These are phyloP conservation scores for Sergeia podlipaevii DNA, from an alignment of 208 protist species.

Conservation along the genomic window DNA sequence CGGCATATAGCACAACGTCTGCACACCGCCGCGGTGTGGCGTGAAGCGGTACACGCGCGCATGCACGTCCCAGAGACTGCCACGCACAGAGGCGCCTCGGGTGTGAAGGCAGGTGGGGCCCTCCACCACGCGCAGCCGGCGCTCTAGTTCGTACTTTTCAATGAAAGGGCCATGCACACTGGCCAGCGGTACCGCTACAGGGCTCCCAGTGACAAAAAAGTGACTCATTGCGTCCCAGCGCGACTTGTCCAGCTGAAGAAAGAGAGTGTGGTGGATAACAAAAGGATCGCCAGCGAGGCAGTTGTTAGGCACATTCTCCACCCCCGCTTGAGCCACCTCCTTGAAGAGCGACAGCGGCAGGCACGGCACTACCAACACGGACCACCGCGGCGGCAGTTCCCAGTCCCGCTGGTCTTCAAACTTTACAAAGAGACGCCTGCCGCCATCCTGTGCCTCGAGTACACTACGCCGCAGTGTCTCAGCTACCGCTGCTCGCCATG, in stretches of 20 bases:
- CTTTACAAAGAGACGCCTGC: conserved; percentile 25
- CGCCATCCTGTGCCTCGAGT: conserved; percentile 29
- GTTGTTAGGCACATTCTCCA: conserved; percentile 38
- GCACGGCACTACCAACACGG: conserved; percentile 54
- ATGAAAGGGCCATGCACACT: conserved; percentile 8
- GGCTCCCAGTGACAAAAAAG: conserved; percentile 44
- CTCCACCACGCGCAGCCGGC: conserved; percentile 60
- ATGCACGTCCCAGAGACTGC: conserved; percentile 49
- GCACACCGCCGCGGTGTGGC: conserved; percentile 53
- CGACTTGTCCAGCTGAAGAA: conserved; percentile 24
- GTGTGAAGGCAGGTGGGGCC: conserved; percentile 63
- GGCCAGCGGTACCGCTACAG: conserved; percentile 52
- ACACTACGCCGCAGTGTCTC: conserved; percentile 26
- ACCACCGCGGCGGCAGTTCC: conserved; percentile 18
- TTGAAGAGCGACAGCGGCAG: conserved; percentile 49
- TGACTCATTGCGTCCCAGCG: conserved; percentile 13
- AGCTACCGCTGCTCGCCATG: conserved; percentile 19
- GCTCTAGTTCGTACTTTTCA: conserved; percentile 36
- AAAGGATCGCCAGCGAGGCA: conserved; percentile 52
- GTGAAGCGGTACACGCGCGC: conserved; percentile 48
- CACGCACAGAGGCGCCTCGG: conserved; percentile 48
- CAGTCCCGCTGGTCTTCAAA: conserved; percentile 15
- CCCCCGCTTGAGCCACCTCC: conserved; percentile 12
- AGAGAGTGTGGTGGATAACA: conserved; percentile 27
- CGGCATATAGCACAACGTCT: conserved; percentile 63